These are phyloP conservation scores for Penicillium cataractarum DNA, from an alignment of 495 filamentous ascomycete genomes.

Conservation along the genomic window DNA sequence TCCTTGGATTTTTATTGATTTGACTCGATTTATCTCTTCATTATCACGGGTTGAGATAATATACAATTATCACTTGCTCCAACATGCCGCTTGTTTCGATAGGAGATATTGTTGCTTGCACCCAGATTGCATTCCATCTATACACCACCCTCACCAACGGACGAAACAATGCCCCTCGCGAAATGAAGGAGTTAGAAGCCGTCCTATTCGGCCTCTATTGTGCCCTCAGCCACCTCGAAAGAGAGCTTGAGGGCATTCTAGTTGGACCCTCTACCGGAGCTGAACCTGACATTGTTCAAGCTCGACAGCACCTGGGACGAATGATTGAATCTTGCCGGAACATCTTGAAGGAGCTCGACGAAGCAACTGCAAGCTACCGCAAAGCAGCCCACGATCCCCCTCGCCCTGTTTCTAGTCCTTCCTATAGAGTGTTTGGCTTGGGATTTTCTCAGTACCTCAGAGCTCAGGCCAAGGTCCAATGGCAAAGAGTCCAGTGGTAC, in stretches of 20 bases:
- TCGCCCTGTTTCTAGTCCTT: not conserved
- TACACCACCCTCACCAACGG: not conserved
- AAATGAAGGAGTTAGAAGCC: not conserved
- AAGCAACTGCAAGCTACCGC: conserved; percentile 1
- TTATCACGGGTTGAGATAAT: not conserved
- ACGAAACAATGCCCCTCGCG: not conserved
- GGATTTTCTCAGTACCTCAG: not conserved
- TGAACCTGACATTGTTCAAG: not conserved
- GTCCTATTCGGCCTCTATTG: not conserved
- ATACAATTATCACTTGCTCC: not conserved
- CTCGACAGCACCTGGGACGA: not conserved
- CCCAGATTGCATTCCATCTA: not conserved
- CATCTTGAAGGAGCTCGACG: not conserved
- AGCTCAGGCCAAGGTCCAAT: not conserved
- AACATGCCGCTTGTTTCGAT: not conserved
- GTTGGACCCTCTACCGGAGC: not conserved
- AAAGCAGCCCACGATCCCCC: not conserved
- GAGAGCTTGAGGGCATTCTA: not conserved
- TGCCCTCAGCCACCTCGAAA: not conserved
- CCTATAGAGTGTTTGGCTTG: not conserved
- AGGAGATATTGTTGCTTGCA: not conserved
- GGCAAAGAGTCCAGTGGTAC: not conserved
- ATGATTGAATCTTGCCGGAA: not conserved
- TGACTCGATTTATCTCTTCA: too few relatives aligned
- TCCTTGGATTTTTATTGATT: too few relatives aligned